Base-by-base conservation (phyloP, 73 alveolate species). In the Effrenium voratum region DNA sequence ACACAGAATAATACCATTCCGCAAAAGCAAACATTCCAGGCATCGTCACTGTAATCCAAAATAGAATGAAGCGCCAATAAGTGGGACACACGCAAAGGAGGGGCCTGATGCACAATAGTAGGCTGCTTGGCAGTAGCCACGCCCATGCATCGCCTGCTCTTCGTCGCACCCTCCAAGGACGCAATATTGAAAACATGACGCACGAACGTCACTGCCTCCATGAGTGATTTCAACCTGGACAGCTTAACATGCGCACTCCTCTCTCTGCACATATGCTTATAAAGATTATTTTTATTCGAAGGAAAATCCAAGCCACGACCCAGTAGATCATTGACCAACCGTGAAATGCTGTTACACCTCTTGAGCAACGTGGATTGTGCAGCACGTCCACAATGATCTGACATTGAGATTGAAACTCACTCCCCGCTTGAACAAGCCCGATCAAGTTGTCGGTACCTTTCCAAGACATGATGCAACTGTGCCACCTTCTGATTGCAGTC, bases 131-230 rank as follows among this genome's bases (percentile, higher is more conserved):
- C 5, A 2, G 72, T 13, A 0, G 75, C 46, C 30, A 49, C 70
- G 2, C 92, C 92, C 75, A 47, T 47, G 5, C 92, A 81, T 15
- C 92, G 0, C 3, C 92, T 49, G 5, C 92, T 81, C 36, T n/a
- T 1, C 15, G 19, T 47, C 13, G 45, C 24, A 10, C 26, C 36
- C 12, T 81, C 75, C 47, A 81, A 47, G 22, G 32, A 3, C 1
- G 12, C 46, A 4, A 50, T 49, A 0, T 66, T 66, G 32, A 79
- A 43, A 19, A 79, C 52, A 3, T 79, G 66, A 0, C 66, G 3
- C 5, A n/a, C 45, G 34, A 81, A 81, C 12, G 46, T n/a, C 8
- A 81, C 16, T 0, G 92, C 72, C n/a, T 81, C 92, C 50, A 81
- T 0, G 0, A 81, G 52, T 0, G 92, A 46, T 2, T 47, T 34